These are phyloP conservation scores for Crithidia brevicula DNA, from an alignment of 208 protist genomes.

Conservation along the genomic window DNA sequence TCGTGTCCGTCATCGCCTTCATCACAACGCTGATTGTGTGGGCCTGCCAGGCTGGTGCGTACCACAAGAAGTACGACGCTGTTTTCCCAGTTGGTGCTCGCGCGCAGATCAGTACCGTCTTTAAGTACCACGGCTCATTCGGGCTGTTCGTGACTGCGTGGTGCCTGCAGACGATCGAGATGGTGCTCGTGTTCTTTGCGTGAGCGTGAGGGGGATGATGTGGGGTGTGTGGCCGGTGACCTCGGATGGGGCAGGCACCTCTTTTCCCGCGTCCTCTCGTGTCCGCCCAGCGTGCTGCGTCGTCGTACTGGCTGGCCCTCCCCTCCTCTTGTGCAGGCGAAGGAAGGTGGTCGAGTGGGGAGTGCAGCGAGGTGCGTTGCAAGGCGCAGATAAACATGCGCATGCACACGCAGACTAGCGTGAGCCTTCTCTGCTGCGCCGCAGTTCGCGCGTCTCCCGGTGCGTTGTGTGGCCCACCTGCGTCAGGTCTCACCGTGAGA, in stretches of 20 bases:
- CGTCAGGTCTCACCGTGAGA: too few species aligned
- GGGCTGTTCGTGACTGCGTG: slow-evolving; percentile 42
- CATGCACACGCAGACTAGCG: too few species aligned
- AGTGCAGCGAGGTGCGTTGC: too few species aligned
- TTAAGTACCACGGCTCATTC: slow-evolving; percentile 22
- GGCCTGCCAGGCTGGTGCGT: slow-evolving; percentile 37
- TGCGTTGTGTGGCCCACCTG: too few species aligned
- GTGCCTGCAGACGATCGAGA: slow-evolving; percentile 34
- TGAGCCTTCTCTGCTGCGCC: too few species aligned
- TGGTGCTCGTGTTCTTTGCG: slow-evolving; percentile 20
- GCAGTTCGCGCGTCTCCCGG: too few species aligned
- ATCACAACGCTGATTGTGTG: slow-evolving; percentile 35
- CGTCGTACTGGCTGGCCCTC: too few species aligned
- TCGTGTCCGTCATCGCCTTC: slow-evolving; percentile 26
- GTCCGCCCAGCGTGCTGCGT: too few species aligned
- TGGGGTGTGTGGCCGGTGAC: background rate
- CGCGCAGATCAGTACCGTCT: slow-evolving; percentile 9
- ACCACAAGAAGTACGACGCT: slow-evolving; percentile 21
- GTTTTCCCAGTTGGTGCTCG: background rate
- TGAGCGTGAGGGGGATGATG: background rate
- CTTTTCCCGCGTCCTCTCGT: background rate
- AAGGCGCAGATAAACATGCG: too few species aligned
- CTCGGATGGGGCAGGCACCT: too few species aligned
- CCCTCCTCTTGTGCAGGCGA: too few species aligned
- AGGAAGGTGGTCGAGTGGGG: too few species aligned